These are phyloP conservation scores for Saturnispora mendoncae DNA, from an alignment of 805 yeast genomes.

Conservation along the genomic window DNA sequence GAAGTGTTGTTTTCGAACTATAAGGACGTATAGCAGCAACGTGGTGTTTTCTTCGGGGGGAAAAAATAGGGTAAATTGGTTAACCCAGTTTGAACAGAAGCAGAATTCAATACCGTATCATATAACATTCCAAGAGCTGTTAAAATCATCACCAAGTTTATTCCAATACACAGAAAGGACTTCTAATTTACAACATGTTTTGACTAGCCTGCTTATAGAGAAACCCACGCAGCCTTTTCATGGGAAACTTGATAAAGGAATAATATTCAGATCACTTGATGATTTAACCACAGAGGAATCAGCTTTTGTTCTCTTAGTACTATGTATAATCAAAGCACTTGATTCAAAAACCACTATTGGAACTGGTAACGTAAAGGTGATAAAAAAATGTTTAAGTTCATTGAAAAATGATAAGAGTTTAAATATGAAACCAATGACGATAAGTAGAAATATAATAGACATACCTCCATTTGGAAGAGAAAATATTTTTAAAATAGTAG, in stretches of 20 bases:
- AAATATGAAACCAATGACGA: not conserved
- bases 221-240: not conserved
- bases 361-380: not conserved
- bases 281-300: slow-evolving; percentile 21
- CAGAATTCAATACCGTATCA: slow-evolving; percentile 9
- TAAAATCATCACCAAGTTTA: not conserved
- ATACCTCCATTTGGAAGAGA: not conserved
- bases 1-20: not conserved
- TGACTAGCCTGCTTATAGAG: not conserved
- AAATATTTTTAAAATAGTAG: not conserved
- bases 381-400: not conserved
- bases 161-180: slow-evolving; percentile 5
- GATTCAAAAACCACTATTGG: slow-evolving; percentile 10
- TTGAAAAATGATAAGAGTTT: not conserved
- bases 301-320: slow-evolving; percentile 19
- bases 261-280: slow-evolving; percentile 11
- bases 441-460: not conserved
- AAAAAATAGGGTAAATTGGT: slow-evolving; percentile 5
- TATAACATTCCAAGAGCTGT: slow-evolving; percentile 4
- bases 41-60: not conserved
- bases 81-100: slow-evolving; percentile 7
- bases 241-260: not conserved
- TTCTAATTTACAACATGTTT: slow-evolving; percentile 12
- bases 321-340: slow-evolving; percentile 13
- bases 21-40: too few species aligned